Percentiles rank a stretch among this genome's conserved stretches.
phyloP scores from a whole-genome alignment of 179 eudicot species.

The Patellifolia procumbens region DNA sequence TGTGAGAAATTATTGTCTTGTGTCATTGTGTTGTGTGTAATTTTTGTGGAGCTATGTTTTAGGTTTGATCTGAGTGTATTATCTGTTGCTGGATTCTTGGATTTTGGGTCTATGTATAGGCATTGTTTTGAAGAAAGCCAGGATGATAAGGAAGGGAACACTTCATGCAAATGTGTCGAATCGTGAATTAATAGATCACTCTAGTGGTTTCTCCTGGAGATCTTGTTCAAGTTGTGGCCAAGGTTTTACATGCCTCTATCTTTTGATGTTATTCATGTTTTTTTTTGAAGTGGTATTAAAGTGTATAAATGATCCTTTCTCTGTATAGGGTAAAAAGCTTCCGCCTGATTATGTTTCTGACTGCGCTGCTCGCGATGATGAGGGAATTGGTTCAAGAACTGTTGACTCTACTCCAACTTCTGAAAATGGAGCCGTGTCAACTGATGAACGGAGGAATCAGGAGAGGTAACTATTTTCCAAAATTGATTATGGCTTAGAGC shows the following conservation, averaged over 20 bases:
- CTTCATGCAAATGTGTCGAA: conserved; percentile 47
- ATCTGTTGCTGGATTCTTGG: no score
- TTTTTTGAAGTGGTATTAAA: not conserved
- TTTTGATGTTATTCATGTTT: not conserved
- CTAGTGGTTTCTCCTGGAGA: conserved; percentile 67
- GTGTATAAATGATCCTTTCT: conserved; percentile 18
- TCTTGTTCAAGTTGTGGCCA: conserved; percentile 94
- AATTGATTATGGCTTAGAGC: not conserved
- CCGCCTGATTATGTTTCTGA: conserved; percentile 41
- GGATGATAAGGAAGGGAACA: conserved; percentile 73
- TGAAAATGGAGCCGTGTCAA: conserved; percentile 32
- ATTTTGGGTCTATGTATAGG: conserved; percentile 46
- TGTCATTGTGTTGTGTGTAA: no score
- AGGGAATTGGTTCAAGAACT: conserved; percentile 36
- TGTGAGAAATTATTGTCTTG: no score
- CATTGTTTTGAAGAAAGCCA: conserved; percentile 80
- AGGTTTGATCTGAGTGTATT: conserved; percentile 15
- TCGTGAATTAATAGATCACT: conserved; percentile 65
- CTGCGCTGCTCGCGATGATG: conserved; percentile 35
- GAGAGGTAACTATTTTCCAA: conserved; percentile 28
- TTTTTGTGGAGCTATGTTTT: not conserved
- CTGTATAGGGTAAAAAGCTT: conserved; percentile 52
- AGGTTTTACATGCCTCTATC: conserved; percentile 43
- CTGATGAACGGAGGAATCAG: conserved; percentile 17
- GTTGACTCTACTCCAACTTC: conserved; percentile 15